phyloP scores from a whole-genome alignment of 192 early-diverging fungal genomes.

The Coemansia sp. region DNA sequence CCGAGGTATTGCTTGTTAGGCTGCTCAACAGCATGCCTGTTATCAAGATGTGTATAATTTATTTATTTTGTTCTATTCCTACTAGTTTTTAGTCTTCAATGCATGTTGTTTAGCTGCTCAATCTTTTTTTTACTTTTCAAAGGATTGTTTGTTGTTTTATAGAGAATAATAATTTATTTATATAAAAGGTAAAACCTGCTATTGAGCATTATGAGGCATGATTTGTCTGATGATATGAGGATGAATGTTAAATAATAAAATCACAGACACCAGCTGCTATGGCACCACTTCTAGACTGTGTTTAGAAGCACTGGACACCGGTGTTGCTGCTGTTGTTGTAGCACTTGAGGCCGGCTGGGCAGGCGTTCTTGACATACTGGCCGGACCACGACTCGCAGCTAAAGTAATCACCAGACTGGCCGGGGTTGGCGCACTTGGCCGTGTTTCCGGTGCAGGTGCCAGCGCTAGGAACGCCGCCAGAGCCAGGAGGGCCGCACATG shows the following conservation, averaged over 20 bases:
- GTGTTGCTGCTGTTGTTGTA: slow-evolving; percentile 43
- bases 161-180: background rate
- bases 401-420: slow-evolving; percentile 34
- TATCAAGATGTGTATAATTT: background rate
- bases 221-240: background rate
- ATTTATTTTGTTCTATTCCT: background rate
- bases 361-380: slow-evolving; percentile 34
- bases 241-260: slow-evolving; percentile 1
- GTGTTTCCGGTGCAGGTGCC: slow-evolving; percentile 45
- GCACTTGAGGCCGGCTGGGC: slow-evolving; percentile 44
- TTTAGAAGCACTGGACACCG: slow-evolving; percentile 38
- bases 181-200: background rate
- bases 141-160: no score
- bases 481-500: slow-evolving; percentile 43
- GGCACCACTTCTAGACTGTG: background rate
- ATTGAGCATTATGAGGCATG: no score
- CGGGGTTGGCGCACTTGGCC: slow-evolving; percentile 37
- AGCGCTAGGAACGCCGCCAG: slow-evolving; percentile 37
- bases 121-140: no score
- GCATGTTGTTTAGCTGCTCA: background rate
- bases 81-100: background rate
- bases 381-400: slow-evolving; percentile 50
- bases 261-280: background rate
- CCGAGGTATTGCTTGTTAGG: no score
- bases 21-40: no score